Percentiles rank a stretch among this genome's conserved stretches.
phyloP scores from a whole-genome alignment of 768 basidiomycete genomes.

The Russula sp. region DNA sequence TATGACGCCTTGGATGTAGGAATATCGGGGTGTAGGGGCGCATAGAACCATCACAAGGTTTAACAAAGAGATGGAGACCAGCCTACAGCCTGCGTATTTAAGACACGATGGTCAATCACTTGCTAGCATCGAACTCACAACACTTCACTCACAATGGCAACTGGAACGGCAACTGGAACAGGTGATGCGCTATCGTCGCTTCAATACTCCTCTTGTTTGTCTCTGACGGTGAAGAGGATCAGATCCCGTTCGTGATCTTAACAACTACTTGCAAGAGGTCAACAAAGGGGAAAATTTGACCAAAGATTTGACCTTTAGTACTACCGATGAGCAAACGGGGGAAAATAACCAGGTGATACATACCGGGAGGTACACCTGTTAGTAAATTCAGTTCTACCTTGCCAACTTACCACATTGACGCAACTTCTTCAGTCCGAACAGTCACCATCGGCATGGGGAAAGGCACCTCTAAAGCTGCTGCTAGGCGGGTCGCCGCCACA shows the following conservation, averaged over 20 bases:
- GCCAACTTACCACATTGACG: neutral
- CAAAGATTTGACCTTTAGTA: neutral
- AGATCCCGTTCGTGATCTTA: conserved; percentile 18
- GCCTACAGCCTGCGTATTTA: neutral
- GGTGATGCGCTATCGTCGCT: neutral
- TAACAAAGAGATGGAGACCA: neutral
- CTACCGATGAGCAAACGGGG: neutral
- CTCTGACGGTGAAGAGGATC: neutral
- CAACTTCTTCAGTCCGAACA: neutral
- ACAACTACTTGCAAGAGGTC: conserved; percentile 14
- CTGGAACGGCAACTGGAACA: neutral
- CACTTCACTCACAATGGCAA: neutral
- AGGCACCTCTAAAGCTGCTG: neutral
- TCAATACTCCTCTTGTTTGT: neutral
- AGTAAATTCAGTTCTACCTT: neutral
- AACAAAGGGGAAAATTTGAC: neutral
- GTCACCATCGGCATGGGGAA: neutral
- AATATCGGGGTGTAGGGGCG: conserved; percentile 15
- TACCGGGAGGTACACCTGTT: conserved; percentile 4
- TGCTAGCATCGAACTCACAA: neutral
- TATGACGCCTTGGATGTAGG: conserved; percentile 12
- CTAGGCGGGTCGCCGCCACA: conserved; percentile 3
- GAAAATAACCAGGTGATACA: conserved; percentile 5
- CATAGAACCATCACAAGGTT: neutral
- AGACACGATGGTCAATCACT: neutral